Evolutionary conservation across 169 alveolate genomes (phyloP).

Genomic region (Plasmodium coatneyi): DNA sequence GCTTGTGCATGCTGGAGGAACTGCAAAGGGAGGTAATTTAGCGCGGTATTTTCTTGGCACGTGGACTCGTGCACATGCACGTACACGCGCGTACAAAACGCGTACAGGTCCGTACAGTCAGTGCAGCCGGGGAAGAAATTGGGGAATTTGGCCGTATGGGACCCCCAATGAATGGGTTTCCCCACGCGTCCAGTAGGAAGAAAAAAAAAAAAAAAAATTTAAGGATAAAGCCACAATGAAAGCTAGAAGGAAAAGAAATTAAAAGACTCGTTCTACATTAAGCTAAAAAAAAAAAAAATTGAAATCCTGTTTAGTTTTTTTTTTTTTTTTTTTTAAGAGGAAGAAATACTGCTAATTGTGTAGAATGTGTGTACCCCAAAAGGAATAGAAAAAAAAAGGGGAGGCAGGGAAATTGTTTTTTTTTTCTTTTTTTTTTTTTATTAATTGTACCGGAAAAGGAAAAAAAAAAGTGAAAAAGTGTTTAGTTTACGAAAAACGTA

Average conservation of each 20-base stretch:
- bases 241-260: slow-evolving; percentile 8
- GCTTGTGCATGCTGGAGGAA: neutral
- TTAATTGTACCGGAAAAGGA: slow-evolving; percentile 1
- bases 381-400: neutral
- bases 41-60: neutral
- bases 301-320: neutral
- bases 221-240: neutral
- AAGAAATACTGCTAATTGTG: neutral
- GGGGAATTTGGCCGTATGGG: neutral
- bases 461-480: slow-evolving; percentile 22
- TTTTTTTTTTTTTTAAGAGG: neutral
- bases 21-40: neutral
- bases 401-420: neutral
- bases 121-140: neutral
- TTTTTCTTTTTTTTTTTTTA: slow-evolving; percentile 13
- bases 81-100: neutral
- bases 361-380: slow-evolving; percentile 27
- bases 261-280: slow-evolving; percentile 52
- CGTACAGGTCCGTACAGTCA: neutral
- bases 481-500: slow-evolving; percentile 15
- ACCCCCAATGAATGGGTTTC: neutral
- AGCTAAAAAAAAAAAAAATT: neutral
- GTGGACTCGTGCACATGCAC: neutral
- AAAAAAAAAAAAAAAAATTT: neutral
- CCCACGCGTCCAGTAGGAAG: neutral